A percentile compares a stretch with the other conserved stretches of the same genome.
These are phyloP conservation scores for Aspergillus sp. DNA, from an alignment of 2,329 filamentous ascomycete genomes.

Conservation along the genomic window DNA sequence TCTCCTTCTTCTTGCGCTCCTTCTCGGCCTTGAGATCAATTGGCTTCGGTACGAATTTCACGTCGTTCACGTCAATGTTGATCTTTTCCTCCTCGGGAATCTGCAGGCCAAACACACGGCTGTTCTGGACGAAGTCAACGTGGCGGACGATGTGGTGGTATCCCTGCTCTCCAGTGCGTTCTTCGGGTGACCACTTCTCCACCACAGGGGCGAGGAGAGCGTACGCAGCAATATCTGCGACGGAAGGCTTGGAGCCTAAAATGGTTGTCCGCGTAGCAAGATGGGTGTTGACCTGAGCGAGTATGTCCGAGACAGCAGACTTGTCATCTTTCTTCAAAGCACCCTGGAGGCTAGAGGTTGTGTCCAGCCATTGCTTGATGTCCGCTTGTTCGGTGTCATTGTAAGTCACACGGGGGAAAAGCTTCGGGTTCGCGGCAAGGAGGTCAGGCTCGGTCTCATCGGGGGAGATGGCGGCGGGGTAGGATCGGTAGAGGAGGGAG, in stretches of 20 bases:
- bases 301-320: constrained; percentile 60
- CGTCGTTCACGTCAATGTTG: constrained; percentile 72
- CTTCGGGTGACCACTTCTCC: constrained; percentile 75
- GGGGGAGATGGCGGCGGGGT: constrained; percentile 40
- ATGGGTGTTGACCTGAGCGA: constrained; percentile 80
- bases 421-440: constrained; percentile 54
- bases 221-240: constrained; percentile 83
- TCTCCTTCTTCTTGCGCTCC: constrained; percentile 95
- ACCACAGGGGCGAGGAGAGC: constrained; percentile 74
- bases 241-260: constrained; percentile 83
- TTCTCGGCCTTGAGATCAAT: constrained; percentile 93
- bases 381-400: constrained; percentile 78
- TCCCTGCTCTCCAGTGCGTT: constrained; percentile 85
- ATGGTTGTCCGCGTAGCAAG: constrained; percentile 85
- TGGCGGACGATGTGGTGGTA: constrained; percentile 89
- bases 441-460: constrained; percentile 45
- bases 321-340: constrained; percentile 52
- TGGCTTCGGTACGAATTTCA: constrained; percentile 84
- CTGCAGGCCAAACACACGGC: constrained; percentile 66
- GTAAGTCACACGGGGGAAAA: constrained; percentile 71
- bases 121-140: constrained; percentile 94
- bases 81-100: constrained; percentile 74
- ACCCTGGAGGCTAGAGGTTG: constrained; percentile 67
- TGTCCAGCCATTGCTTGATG: constrained; percentile 84
- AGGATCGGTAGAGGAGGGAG: constrained; percentile 46